Conservation (phyloP, 2,329 filamentous ascomycete species). For the Trichoderma citrinoviride region DNA sequence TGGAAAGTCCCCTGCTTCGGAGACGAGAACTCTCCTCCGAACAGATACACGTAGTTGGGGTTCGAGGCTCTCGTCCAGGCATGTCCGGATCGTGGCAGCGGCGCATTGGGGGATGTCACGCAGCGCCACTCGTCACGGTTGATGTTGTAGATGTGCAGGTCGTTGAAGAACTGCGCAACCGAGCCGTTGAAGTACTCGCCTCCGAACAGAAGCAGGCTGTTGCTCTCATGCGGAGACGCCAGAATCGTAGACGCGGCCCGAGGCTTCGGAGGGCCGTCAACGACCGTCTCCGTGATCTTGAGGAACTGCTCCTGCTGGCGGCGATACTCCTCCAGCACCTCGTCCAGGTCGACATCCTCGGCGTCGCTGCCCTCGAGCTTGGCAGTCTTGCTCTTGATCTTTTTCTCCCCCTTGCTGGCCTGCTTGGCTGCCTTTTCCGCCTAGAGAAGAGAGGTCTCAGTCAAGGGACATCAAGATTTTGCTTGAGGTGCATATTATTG, state of each 20-base stretch:
- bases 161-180: slow-evolving; percentile 69
- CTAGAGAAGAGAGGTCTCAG: slow-evolving; percentile 28
- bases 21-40: slow-evolving; percentile 93
- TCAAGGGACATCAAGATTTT: slow-evolving; percentile 24
- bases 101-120: slow-evolving; percentile 87
- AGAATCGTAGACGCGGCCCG: slow-evolving; percentile 79
- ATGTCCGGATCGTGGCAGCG: slow-evolving; percentile 86
- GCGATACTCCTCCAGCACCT: slow-evolving; percentile 88
- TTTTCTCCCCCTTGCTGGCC: slow-evolving; percentile 87
- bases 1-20: slow-evolving; percentile 98
- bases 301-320: slow-evolving; percentile 91
- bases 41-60: slow-evolving; percentile 80
- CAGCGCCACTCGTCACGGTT: slow-evolving; percentile 87
- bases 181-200: slow-evolving; percentile 96
- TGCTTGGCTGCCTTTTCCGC: slow-evolving; percentile 73
- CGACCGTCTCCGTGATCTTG: slow-evolving; percentile 81
- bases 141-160: slow-evolving; percentile 69
- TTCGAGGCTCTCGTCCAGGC: slow-evolving; percentile 92
- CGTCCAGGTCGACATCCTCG: slow-evolving; percentile 90
- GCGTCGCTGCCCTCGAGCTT: slow-evolving; percentile 79
- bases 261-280: slow-evolving; percentile 68
- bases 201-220: slow-evolving; percentile 87
- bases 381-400: slow-evolving; percentile 67
- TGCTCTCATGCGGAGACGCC: slow-evolving; percentile 79
- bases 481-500: neutral